Conservation (phyloP, 352 stramenopile genomes). For the Phytophthora boehmeriae region DNA sequence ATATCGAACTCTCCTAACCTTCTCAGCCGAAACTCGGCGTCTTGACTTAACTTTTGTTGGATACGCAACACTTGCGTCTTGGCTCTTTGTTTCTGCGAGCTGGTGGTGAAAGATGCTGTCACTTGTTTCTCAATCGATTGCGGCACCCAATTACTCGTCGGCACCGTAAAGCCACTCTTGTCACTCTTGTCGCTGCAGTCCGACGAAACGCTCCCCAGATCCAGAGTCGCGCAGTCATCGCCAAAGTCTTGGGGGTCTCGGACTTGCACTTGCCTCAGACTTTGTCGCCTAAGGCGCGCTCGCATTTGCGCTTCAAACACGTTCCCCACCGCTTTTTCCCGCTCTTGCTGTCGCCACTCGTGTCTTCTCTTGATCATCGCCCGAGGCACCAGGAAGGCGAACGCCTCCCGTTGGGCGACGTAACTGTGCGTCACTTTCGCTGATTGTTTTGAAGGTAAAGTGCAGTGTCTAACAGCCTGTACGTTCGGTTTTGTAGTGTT, state of each 20-base stretch:
- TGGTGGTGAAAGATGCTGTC: slow-evolving; percentile 5
- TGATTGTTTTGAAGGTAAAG: slow-evolving; percentile 4
- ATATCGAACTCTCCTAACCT: slow-evolving; percentile 23
- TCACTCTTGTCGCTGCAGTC: neutral
- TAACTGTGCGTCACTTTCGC: slow-evolving; percentile 35
- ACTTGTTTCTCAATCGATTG: slow-evolving; percentile 22
- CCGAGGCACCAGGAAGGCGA: slow-evolving; percentile 36
- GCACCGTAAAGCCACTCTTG: neutral
- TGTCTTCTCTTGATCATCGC: slow-evolving; percentile 22
- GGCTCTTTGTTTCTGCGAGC: slow-evolving; percentile 1
- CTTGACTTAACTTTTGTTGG: slow-evolving; percentile 16
- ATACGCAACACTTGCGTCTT: slow-evolving; percentile 25
- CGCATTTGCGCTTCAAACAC: slow-evolving; percentile 42
- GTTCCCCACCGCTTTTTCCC: slow-evolving; percentile 20
- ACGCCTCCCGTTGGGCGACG: slow-evolving; percentile 30
- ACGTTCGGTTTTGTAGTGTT: slow-evolving; percentile 9
- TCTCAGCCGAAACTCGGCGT: slow-evolving; percentile 26
- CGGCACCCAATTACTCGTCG: slow-evolving; percentile 11
- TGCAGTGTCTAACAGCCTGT: slow-evolving; percentile 2
- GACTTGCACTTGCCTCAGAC: slow-evolving; percentile 24
- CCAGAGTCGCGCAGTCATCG: slow-evolving; percentile 27
- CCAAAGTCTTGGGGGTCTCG: slow-evolving; percentile 7
- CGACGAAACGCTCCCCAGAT: slow-evolving; percentile 21
- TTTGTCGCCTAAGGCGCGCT: slow-evolving; percentile 33
- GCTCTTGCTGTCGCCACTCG: slow-evolving; percentile 25